A percentile compares a stretch with the other conserved stretches of the same genome.
Conservation (phyloP, 192 early-diverging fungal genomes). For the Lobosporangium transversale region DNA sequence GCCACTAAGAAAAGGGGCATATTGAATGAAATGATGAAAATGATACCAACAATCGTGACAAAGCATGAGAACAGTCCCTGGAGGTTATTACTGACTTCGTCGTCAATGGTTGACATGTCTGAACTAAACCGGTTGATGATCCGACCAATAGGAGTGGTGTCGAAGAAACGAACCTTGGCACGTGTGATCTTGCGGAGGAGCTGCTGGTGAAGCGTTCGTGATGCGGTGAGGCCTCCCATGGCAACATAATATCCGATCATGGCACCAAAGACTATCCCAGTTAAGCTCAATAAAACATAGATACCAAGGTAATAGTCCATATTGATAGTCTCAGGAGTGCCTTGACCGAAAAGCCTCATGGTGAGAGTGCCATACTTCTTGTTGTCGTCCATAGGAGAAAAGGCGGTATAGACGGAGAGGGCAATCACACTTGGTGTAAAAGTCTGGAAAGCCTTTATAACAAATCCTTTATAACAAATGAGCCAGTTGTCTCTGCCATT, state of each 20-base stretch:
- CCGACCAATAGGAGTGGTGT: constrained; percentile 83
- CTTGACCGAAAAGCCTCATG: constrained; percentile 2
- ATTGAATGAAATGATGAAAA: constrained; percentile 68
- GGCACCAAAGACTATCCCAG: constrained; percentile 42
- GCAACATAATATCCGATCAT: constrained; percentile 48
- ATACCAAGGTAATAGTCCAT: constrained; percentile 68
- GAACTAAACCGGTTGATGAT: constrained; percentile 88
- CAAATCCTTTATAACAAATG: constrained; percentile 11
- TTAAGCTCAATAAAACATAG: constrained; percentile 67
- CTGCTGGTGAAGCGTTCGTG: constrained; percentile 62
- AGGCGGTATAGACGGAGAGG: constrained; percentile 15
- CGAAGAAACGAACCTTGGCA: constrained; percentile 88
- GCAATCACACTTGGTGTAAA: background rate
- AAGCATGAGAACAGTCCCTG: constrained; percentile 58
- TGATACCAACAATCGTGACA: constrained; percentile 64
- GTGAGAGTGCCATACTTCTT: constrained; percentile 4
- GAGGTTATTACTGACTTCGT: constrained; percentile 57
- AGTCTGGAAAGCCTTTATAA: constrained; percentile 11
- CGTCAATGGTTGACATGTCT: constrained; percentile 86
- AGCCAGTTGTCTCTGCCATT: constrained; percentile 15
- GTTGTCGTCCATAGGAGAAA: background rate
- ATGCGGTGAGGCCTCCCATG: constrained; percentile 63
- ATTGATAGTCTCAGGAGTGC: constrained; percentile 35
- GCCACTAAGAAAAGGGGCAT: constrained; percentile 78
- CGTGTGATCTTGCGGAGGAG: constrained; percentile 67